These are phyloP conservation scores for Trichoderma gamsii DNA, from an alignment of 495 filamentous ascomycete genomes.

Conservation along the genomic window DNA sequence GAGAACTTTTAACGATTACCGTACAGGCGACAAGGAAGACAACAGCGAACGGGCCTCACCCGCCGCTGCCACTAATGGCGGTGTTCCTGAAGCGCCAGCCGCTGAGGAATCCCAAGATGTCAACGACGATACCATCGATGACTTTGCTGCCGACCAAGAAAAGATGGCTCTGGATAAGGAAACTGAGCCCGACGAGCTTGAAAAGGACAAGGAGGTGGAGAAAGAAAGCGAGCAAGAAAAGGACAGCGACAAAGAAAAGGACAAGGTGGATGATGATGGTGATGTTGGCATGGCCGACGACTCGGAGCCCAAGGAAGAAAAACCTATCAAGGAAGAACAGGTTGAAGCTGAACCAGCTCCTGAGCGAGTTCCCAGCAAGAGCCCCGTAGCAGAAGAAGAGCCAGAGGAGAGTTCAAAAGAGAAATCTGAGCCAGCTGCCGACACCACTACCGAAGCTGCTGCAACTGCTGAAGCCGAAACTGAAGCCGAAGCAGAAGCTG, in stretches of 20 bases:
- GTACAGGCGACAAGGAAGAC: slow-evolving; percentile 61
- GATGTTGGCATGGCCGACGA: slow-evolving; percentile 36
- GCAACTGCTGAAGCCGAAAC: too few relatives aligned
- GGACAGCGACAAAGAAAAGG: background rate
- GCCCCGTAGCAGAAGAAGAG: slow-evolving; percentile 5
- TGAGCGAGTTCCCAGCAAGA: slow-evolving; percentile 7
- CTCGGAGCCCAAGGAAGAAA: slow-evolving; percentile 20
- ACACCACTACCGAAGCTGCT: too few relatives aligned
- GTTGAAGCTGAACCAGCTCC: slow-evolving; percentile 19
- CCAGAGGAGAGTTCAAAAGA: background rate
- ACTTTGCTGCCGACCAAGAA: slow-evolving; percentile 34
- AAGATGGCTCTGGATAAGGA: slow-evolving; percentile 40
- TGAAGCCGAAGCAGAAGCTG: too few relatives aligned
- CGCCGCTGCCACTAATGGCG: slow-evolving; percentile 50
- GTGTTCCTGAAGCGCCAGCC: slow-evolving; percentile 45
- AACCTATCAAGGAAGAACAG: slow-evolving; percentile 30
- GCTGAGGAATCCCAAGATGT: slow-evolving; percentile 42
- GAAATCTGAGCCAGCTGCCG: too few relatives aligned
- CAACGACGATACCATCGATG: slow-evolving; percentile 39
- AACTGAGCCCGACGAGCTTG: slow-evolving; percentile 51
- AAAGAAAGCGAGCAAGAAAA: slow-evolving; percentile 45
- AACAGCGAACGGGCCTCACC: slow-evolving; percentile 33
- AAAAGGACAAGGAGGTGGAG: slow-evolving; percentile 46
- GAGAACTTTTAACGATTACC: slow-evolving; percentile 61
- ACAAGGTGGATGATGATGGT: slow-evolving; percentile 27